Base-by-base conservation (phyloP, 169 alveolate species). In the Plasmodium sp. region DNA sequence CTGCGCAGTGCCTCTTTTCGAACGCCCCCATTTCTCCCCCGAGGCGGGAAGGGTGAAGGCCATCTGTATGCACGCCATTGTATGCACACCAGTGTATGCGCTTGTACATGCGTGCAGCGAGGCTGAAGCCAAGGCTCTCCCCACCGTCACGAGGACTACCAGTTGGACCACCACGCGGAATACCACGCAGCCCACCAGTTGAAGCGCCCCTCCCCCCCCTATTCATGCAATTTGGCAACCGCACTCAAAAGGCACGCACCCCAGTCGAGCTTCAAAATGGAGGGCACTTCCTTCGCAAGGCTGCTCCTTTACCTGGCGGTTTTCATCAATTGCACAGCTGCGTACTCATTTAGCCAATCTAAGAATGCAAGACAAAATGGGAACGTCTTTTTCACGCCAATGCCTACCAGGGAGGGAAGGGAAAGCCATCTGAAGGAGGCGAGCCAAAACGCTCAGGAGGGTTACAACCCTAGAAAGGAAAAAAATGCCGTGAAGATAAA, bases 401-500 rank as follows among this genome's bases (percentile, higher is more conserved):
- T 18, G 77, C n/a, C 2, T 7, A 18, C 12, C 43, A 77, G 36
- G 31, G 45, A 48, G 2, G 31, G 27, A 51, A 36, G 75, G 31
- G 39, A 51, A 85, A 85, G 31, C 16, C 16, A 81, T 45, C 51
- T 81, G 14, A 81, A 51, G 18, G n/a, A 22, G 22, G 16, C 27
- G 22, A 12, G 27, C 7, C 79, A 18, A 73, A 72, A 18, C 51
- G 51, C 6, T 27, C 6, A 81, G 1, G 51, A 72, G 34, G 18
- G 34, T 54, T 54, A 12, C 43, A 84, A 67, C 33, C 18, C 71
- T 16, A 84, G 77, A 71, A 79, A 54, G 31, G 88, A 79, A 43
- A 88, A 48, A 45, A 41, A 67, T 88, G 18, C 27, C 34, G 41
- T 71, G 18, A 88, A 88, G 81, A 79, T 79, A 31, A 77, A 81